These are phyloP conservation scores for Myrica gale DNA, from an alignment of 306 rosid genomes.

Conservation along the genomic window DNA sequence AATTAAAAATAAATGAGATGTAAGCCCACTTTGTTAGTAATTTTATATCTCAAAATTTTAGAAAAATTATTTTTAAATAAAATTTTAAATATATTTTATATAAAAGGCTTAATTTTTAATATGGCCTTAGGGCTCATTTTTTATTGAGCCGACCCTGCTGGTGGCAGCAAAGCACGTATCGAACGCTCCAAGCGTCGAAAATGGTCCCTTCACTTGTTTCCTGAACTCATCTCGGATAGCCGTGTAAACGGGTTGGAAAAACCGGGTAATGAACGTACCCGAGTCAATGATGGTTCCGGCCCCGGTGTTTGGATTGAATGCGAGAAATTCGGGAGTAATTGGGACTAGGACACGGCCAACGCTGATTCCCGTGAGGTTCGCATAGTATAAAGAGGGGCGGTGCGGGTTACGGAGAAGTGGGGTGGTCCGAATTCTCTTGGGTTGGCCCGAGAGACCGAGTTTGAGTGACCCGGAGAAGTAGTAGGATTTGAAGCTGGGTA, in stretches of 20 bases:
- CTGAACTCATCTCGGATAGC: conserved; percentile 81
- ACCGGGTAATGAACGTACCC: conserved; percentile 80
- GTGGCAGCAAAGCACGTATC: conserved; percentile 73
- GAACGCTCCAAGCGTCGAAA: conserved; percentile 71
- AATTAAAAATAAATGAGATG: too few species aligned
- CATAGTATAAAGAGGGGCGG: conserved; percentile 77
- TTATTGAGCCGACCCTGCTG: too few species aligned
- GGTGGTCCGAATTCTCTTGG: conserved; percentile 66
- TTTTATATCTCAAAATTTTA: too few species aligned
- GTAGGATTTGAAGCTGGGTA: conserved; percentile 83
- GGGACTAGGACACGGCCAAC: conserved; percentile 61
- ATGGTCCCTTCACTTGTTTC: conserved; percentile 60
- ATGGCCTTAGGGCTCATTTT: too few species aligned
- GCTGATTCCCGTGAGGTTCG: conserved; percentile 68
- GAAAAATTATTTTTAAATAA: too few species aligned
- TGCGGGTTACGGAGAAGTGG: conserved; percentile 76
- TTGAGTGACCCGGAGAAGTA: conserved; percentile 89
- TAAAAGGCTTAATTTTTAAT: too few species aligned
- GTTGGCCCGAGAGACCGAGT: conserved; percentile 77
- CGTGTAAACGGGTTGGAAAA: conserved; percentile 57
- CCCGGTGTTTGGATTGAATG: conserved; percentile 61
- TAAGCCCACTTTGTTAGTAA: too few species aligned
- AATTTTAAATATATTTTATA: too few species aligned
- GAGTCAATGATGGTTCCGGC: conserved; percentile 87
- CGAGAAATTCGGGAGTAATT: conserved; percentile 34